Evolutionary conservation across 176 grass and related monocot species (phyloP), one percentile per base, ranked within the genome.

Genomic region (maize (Zea mays)): DNA sequence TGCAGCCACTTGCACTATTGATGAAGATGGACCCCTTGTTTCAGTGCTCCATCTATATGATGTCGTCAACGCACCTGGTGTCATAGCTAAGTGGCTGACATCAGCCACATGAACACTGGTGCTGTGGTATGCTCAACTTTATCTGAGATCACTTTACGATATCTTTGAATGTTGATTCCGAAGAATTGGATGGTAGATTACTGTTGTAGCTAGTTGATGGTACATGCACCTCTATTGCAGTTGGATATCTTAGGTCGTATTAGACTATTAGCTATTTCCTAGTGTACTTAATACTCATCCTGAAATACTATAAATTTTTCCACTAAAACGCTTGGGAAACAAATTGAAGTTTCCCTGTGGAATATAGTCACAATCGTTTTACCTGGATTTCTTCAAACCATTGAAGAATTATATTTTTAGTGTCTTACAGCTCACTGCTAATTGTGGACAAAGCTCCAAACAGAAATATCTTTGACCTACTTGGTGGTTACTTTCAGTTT

Each of bases 71-170:
- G 73, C 86, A 10, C 91, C 91, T 57, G 94, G 94, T 88, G 94
- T 97, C 51, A 93, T 91, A 15, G 86, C 94, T 27, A 1, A 27
- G 27, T 27, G 27, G 27, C 16, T 21, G 91, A 97, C 76, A 73
- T 93, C 72, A 91, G 91, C 81, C 94, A 93, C 80, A 97, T 97
- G 94, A 84, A 91, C 73, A 97, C 94, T 12, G 79, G 91, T 70
- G 94, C 88, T 41, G 94, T 97, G 88, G 91, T 97, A 90, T 36
- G 77, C 49, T 71, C 51, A 3, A 59, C 0, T 51, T 72, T 8
- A 10, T 68, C 16, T 7, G 2, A 43, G 67, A 34, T 39, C 47
- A 7, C 8, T 50, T 51, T 54, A 20, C 0, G 3, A n/a, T 14
- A 69, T 42, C 17, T 27, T 13, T 16, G 6, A 4, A 65, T 50